Evolutionary conservation across 768 basidiomycete genomes (phyloP), one percentile per base, ranked within the genome.

Genomic region (Dendrothele bispora): DNA sequence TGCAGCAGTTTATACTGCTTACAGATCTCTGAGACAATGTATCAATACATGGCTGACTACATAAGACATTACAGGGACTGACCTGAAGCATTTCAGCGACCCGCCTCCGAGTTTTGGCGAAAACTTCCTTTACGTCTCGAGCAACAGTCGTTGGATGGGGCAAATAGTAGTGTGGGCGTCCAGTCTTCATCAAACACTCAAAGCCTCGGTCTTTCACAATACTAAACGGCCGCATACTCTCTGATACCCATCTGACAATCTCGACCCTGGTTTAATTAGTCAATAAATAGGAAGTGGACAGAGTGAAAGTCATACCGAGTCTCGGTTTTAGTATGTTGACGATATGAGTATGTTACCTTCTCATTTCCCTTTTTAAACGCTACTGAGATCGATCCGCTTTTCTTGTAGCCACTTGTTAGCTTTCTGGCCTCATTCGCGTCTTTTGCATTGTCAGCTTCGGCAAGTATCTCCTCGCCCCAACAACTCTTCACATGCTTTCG

Each of bases 151-250:
- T 21, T 2, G 55, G 51, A 0, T 61, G 67, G 0, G 72, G 71
- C 35, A 74, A 34, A 41, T 67, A 65, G n/a, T 64, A 56, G 12
- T 60, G 56, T 0, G 65, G 71, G 5, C 64, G 47, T 1, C 67
- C 65, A 0, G 66, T 67, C 39, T 62, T 65, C 62, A 70, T 68
- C 6, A 69, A 47, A 12, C 20, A 54, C 12, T 49, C 28, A 42
- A 67, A 73, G 0, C 60, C 67, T 0, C 48, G 32, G 39, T 75
- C 69, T 2, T 58, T 39, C 0, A 72, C 59, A 28, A 71, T 69
- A 0, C 36, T 53, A 44, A 68, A 68, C 0, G 70, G 71, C 1
- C 60, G 54, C 21, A 61, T 45, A 32, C 55, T 64, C 47, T 71
- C 59, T 0, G 62, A 10, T 0, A 72, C 62, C 69, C 70, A 74